phyloP scores from a whole-genome alignment of 805 yeast genomes.

The Kodamaea laetipori region DNA sequence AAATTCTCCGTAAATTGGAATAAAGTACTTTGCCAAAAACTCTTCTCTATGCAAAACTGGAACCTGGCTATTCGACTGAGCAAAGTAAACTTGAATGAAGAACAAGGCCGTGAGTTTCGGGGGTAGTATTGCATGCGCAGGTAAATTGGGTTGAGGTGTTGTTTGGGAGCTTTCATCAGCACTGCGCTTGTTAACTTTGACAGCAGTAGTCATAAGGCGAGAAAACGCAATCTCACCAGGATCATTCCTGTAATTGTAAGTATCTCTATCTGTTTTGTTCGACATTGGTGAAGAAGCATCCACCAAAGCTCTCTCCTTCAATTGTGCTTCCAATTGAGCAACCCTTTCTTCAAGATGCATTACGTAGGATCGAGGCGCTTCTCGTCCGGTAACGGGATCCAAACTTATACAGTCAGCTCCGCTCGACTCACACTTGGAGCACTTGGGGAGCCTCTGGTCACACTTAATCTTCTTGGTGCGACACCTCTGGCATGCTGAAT shows the following conservation, averaged over 20 bases:
- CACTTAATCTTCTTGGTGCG: constrained; percentile 66
- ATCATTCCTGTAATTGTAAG: background rate
- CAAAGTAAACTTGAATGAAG: constrained; percentile 65
- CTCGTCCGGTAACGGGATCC: constrained; percentile 87
- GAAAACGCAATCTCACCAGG: constrained; percentile 61
- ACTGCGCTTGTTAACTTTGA: constrained; percentile 49
- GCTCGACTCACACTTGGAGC: constrained; percentile 63
- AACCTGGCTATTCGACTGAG: constrained; percentile 78
- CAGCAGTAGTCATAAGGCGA: constrained; percentile 73
- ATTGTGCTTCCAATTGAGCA: constrained; percentile 52
- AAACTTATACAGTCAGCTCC: constrained; percentile 76
- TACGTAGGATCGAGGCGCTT: constrained; percentile 79
- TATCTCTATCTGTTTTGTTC: background rate
- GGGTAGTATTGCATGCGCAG: constrained; percentile 54
- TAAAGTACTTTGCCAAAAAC: constrained; percentile 64
- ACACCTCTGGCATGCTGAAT: constrained; percentile 87
- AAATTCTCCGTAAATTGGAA: constrained; percentile 77
- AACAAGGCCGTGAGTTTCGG: constrained; percentile 69
- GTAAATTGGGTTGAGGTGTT: constrained; percentile 21
- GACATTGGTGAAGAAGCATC: background rate
- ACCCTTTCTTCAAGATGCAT: constrained; percentile 70
- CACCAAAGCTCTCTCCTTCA: constrained; percentile 26
- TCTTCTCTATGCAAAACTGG: constrained; percentile 84
- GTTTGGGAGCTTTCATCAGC: constrained; percentile 10
- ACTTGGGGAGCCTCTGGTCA: constrained; percentile 67